A percentile compares a stretch with the other conserved stretches of the same genome.
phyloP scores from a whole-genome alignment of 2,329 filamentous ascomycete species.

The Ascochyta lentis region DNA sequence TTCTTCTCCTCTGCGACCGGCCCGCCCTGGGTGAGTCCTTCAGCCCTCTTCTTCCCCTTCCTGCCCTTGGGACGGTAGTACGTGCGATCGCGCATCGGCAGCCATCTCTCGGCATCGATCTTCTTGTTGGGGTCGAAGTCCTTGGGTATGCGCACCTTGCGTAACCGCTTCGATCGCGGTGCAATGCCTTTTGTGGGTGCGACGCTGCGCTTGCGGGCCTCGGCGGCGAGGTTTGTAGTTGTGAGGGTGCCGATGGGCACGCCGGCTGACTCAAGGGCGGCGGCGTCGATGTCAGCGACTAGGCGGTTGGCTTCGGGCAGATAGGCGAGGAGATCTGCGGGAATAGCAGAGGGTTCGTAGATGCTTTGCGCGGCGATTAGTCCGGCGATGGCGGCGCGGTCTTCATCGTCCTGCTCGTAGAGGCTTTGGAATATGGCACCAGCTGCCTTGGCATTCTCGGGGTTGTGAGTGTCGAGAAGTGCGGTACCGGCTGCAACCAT shows the following conservation, averaged over 20 bases:
- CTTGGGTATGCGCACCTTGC: constrained; percentile 71
- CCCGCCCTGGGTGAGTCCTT: constrained; percentile 82
- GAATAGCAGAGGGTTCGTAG: constrained; percentile 62
- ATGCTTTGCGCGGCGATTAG: constrained; percentile 83
- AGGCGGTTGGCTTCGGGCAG: constrained; percentile 70
- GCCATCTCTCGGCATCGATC: constrained; percentile 89
- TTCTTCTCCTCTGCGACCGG: constrained; percentile 67
- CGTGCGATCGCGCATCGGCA: constrained; percentile 87
- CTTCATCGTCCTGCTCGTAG: constrained; percentile 68
- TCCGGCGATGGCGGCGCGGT: constrained; percentile 77
- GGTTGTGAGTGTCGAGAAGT: constrained; percentile 75
- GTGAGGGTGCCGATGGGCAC: constrained; percentile 57
- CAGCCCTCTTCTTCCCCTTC: constrained; percentile 81
- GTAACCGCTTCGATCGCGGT: constrained; percentile 64
- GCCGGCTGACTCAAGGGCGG: constrained; percentile 69
- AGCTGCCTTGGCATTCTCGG: constrained; percentile 72
- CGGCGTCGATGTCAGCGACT: constrained; percentile 65
- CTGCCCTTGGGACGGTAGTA: constrained; percentile 89
- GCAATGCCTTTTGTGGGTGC: constrained; percentile 50
- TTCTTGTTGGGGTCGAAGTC: constrained; percentile 78
- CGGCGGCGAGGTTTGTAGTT: constrained; percentile 44
- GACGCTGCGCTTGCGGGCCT: constrained; percentile 46
- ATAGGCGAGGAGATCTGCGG: constrained; percentile 59
- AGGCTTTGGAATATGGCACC: constrained; percentile 80
- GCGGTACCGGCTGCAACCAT: constrained; percentile 78